phyloP scores from a whole-genome alignment of 1,284 basidiomycete species.

The Sphaerobolus stellatus region DNA sequence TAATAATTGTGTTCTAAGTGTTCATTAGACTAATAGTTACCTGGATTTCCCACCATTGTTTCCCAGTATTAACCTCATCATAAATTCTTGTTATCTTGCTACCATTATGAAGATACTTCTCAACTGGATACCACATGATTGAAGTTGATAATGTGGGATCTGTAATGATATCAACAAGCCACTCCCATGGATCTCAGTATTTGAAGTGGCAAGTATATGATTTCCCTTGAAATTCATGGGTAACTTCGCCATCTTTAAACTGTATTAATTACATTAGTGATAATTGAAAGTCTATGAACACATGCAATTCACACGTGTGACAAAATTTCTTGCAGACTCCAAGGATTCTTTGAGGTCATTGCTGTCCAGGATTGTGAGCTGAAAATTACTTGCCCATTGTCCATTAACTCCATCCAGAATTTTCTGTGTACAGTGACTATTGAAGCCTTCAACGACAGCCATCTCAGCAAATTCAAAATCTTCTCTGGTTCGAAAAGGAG shows the following conservation, averaged over 20 bases:
- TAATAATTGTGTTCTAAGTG: not conserved
- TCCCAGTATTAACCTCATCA: slow-evolving; percentile 28
- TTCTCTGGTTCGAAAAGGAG: slow-evolving; percentile 22
- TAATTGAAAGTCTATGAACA: not conserved
- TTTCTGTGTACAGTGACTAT: slow-evolving; percentile 18
- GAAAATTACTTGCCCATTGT: slow-evolving; percentile 12
- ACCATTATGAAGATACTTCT: slow-evolving; percentile 21
- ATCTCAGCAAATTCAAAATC: slow-evolving; percentile 30
- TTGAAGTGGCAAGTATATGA: slow-evolving; percentile 21
- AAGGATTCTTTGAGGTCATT: slow-evolving; percentile 22
- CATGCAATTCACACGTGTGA: slow-evolving; percentile 18
- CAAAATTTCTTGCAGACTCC: slow-evolving; percentile 16
- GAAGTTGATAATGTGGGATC: slow-evolving; percentile 23
- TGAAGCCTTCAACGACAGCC: slow-evolving; percentile 17
- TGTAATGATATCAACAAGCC: slow-evolving; percentile 20
- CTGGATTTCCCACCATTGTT: slow-evolving; percentile 27
- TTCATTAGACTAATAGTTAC: slow-evolving; percentile 16
- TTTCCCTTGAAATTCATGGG: slow-evolving; percentile 16
- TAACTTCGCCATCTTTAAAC: slow-evolving; percentile 19
- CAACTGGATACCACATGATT: slow-evolving; percentile 23
- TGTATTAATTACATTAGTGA: slow-evolving; percentile 8
- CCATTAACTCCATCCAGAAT: slow-evolving; percentile 16
- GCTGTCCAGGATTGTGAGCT: slow-evolving; percentile 18
- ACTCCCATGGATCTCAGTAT: slow-evolving; percentile 29
- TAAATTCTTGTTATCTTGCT: slow-evolving; percentile 18